phyloP scores from a whole-genome alignment of 257 asterid species.

The Nicotiana otophora region DNA sequence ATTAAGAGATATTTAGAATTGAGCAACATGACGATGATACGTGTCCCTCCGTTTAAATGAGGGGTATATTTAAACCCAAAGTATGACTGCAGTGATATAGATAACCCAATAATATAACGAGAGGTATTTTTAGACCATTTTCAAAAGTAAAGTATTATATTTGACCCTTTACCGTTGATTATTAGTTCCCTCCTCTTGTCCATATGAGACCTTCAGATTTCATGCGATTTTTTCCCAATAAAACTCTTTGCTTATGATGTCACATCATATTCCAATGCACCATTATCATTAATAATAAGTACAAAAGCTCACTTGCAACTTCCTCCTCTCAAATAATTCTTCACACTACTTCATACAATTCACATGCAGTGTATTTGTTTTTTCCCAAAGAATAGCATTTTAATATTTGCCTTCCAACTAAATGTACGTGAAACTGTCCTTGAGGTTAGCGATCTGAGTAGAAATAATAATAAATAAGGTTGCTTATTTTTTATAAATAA shows the following conservation, averaged over 20 bases:
- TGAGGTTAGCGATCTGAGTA: slow-evolving; percentile 16
- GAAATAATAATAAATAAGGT: neutral
- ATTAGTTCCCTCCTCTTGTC: neutral
- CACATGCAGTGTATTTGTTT: slow-evolving; percentile 15
- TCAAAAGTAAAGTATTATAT: no score
- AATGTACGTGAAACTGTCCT: slow-evolving; percentile 18
- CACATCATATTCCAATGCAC: neutral
- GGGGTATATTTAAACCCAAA: no score
- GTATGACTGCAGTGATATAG: no score
- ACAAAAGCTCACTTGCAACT: neutral
- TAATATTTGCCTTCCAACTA: neutral
- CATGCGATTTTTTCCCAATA: neutral
- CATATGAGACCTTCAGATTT: neutral
- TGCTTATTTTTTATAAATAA: neutral
- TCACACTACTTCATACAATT: neutral
- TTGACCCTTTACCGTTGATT: no score
- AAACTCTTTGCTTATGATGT: neutral
- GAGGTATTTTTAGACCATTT: no score
- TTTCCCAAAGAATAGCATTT: slow-evolving; percentile 8
- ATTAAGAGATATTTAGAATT: no score
- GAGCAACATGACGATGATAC: no score
- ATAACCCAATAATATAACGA: no score
- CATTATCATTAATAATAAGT: neutral
- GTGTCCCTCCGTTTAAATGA: no score
- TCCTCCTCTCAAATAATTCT: neutral